Conservation (phyloP, 176 grass and related monocot genomes). For the Triticum urartu region DNA sequence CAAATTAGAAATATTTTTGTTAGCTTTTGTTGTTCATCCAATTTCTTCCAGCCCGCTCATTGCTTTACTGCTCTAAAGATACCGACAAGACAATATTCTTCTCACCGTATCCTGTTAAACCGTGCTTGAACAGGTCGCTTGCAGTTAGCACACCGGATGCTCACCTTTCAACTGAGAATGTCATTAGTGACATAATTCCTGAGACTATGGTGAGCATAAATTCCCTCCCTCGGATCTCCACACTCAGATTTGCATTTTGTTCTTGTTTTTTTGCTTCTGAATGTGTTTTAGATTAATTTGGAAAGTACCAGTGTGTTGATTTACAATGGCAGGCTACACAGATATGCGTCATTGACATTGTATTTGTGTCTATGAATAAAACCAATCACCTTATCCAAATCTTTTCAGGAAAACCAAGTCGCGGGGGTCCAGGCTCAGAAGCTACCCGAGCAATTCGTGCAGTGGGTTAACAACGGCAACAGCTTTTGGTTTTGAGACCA, state of each 20-base stretch:
- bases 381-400: slow-evolving; percentile 13
- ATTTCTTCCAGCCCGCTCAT: background rate
- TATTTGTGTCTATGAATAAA: background rate
- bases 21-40: background rate
- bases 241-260: background rate
- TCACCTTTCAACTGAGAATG: slow-evolving; percentile 46
- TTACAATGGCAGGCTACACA: background rate
- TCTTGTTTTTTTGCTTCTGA: background rate
- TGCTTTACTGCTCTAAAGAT: slow-evolving; percentile 1
- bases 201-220: slow-evolving; percentile 30
- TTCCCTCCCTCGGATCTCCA: background rate
- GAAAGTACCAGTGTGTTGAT: background rate
- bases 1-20: slow-evolving; percentile 4
- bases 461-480: slow-evolving; percentile 52
- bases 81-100: slow-evolving; percentile 7
- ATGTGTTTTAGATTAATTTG: background rate
- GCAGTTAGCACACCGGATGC: slow-evolving; percentile 42
- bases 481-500: slow-evolving; percentile 49
- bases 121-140: slow-evolving; percentile 30
- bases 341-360: background rate
- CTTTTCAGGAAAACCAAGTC: slow-evolving; percentile 50
- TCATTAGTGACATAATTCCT: slow-evolving; percentile 26
- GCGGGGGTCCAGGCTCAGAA: slow-evolving; percentile 34
- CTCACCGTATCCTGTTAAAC: slow-evolving; percentile 7
- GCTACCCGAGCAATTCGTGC: slow-evolving; percentile 48